phyloP scores from a whole-genome alignment of 441 rosid genomes.

The Populus hybrid region DNA sequence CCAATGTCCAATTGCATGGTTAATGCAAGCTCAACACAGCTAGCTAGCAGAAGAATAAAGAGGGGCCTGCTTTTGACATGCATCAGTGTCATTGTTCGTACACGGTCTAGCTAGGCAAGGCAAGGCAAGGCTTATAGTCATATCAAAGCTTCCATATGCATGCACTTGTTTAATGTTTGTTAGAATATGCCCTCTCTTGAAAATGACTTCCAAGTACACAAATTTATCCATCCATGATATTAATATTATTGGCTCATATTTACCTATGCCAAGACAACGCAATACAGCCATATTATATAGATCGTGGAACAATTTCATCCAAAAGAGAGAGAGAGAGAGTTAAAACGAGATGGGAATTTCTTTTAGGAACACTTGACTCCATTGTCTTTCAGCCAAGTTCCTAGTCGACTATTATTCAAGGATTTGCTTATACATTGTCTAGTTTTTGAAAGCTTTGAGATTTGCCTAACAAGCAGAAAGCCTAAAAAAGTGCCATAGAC shows the following conservation, averaged over 20 bases:
- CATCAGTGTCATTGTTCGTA: not conserved
- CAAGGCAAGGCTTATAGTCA: too few species aligned
- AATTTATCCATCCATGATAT: not conserved
- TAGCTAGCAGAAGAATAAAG: not conserved
- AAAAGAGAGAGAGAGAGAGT: not conserved
- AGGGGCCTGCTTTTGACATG: not conserved
- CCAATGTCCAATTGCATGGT: not conserved
- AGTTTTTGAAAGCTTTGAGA: slow-evolving; percentile 25
- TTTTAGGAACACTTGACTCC: slow-evolving; percentile 20
- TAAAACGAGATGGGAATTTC: slow-evolving; percentile 6
- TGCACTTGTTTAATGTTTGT: too few species aligned
- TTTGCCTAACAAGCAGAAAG: slow-evolving; percentile 24
- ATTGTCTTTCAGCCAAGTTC: slow-evolving; percentile 28
- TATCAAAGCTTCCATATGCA: too few species aligned
- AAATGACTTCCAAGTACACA: not conserved
- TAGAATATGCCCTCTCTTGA: not conserved
- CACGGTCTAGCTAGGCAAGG: too few species aligned
- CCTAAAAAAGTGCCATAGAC: slow-evolving; percentile 32
- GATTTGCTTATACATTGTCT: slow-evolving; percentile 35
- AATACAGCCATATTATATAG: not conserved
- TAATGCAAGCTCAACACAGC: not conserved
- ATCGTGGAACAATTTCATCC: not conserved
- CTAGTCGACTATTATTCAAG: slow-evolving; percentile 31
- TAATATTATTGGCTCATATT: not conserved
- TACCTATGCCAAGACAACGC: not conserved